These are phyloP conservation scores for Corchorus capsularis DNA, from an alignment of 345 rosid genomes.

Conservation along the genomic window DNA sequence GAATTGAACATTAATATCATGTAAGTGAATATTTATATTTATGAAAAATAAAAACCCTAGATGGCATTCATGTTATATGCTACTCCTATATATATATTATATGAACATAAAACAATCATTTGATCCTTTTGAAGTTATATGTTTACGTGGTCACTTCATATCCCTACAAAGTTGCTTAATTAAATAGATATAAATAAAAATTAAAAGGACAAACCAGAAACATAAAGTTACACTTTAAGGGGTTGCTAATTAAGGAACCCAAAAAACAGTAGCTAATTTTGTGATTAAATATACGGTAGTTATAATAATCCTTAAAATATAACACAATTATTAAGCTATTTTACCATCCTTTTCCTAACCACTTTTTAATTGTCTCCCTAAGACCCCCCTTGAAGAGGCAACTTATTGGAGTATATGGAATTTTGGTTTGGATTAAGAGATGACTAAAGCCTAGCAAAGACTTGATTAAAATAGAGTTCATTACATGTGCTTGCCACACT, in stretches of 20 bases:
- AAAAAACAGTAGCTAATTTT: not conserved
- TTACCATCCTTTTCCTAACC: not conserved
- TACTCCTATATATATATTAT: too few relatives aligned
- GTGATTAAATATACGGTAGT: not conserved
- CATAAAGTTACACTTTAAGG: not conserved
- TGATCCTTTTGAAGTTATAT: not conserved
- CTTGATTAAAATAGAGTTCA: not conserved
- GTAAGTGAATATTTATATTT: too few relatives aligned
- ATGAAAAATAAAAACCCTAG: too few relatives aligned
- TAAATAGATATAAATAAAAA: not conserved
- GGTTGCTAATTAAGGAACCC: not conserved
- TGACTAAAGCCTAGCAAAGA: not conserved
- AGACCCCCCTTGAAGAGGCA: not conserved
- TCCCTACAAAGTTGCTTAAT: constrained; percentile 9
- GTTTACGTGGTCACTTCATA: not conserved
- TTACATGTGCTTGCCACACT: too few relatives aligned
- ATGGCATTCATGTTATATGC: too few relatives aligned
- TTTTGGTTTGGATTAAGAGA: not conserved
- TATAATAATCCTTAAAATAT: not conserved
- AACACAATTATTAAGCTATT: not conserved
- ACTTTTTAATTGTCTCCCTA: not conserved
- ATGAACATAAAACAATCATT: not conserved
- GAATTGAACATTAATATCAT: too few relatives aligned
- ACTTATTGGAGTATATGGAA: not conserved
- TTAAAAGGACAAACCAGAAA: too few relatives aligned